Conservation (phyloP, 2,329 filamentous ascomycete genomes). For the Xylariaceae sp. region DNA sequence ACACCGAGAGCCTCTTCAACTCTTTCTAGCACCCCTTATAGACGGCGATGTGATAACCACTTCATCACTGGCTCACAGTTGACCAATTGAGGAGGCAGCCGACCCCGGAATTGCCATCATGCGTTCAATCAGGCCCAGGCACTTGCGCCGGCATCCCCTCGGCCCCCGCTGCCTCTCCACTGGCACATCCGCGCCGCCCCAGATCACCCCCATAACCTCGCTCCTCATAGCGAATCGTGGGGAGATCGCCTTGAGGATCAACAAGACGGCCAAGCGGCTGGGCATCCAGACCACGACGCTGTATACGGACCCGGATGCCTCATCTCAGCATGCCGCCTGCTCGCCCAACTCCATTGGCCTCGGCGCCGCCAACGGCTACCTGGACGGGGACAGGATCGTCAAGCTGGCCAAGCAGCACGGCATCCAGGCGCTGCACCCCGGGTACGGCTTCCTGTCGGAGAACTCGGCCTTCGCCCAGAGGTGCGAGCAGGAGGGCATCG, state of each 20-base stretch:
- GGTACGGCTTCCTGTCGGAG: slow-evolving; percentile 93
- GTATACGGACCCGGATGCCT: slow-evolving; percentile 86
- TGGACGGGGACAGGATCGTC: slow-evolving; percentile 91
- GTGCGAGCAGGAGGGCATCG: slow-evolving; percentile 81
- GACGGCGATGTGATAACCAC: neutral
- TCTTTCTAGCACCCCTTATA: too few species aligned
- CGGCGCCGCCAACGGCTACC: slow-evolving; percentile 75
- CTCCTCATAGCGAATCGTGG: slow-evolving; percentile 95
- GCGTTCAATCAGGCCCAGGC: slow-evolving; percentile 47
- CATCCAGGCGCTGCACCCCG: slow-evolving; percentile 88
- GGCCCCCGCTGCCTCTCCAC: slow-evolving; percentile 32
- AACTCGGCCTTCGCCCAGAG: slow-evolving; percentile 84
- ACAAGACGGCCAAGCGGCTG: slow-evolving; percentile 76
- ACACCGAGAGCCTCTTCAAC: too few species aligned
- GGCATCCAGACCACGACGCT: slow-evolving; percentile 91
- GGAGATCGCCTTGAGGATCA: slow-evolving; percentile 91
- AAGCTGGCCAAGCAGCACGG: slow-evolving; percentile 75
- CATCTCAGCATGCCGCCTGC: slow-evolving; percentile 78
- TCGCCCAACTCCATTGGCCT: slow-evolving; percentile 80
- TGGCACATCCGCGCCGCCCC: slow-evolving; percentile 22
- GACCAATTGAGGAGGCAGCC: slow-evolving; percentile 3
- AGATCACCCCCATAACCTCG: slow-evolving; percentile 55
- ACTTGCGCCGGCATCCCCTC: slow-evolving; percentile 38
- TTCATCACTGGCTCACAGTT: slow-evolving; percentile 1
- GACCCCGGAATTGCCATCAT: slow-evolving; percentile 28